phyloP scores from a whole-genome alignment of 192 early-diverging fungal species.

The Backusella tuberculispora region DNA sequence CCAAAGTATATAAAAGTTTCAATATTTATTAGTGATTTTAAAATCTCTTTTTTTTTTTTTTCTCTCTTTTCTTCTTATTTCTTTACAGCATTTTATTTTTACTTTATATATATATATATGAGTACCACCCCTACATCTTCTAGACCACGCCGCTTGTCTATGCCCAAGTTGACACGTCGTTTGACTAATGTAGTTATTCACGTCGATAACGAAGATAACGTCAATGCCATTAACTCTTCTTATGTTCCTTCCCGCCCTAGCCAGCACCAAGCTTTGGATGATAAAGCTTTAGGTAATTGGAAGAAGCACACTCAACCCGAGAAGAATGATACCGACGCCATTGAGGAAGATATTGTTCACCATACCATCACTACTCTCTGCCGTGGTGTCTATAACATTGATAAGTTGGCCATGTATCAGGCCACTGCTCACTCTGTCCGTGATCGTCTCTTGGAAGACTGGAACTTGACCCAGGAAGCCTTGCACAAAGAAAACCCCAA shows the following conservation, averaged over 20 bases:
- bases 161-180: constrained; percentile 25
- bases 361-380: constrained; percentile 92
- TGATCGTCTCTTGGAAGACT: constrained; percentile 89
- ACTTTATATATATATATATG: background rate
- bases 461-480: constrained; percentile 93
- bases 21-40: background rate
- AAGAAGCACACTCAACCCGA: background rate
- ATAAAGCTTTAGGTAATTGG: background rate
- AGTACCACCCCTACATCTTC: background rate
- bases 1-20: background rate
- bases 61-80: background rate
- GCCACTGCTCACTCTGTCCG: constrained; percentile 90
- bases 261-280: background rate
- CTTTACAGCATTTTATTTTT: background rate
- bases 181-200: constrained; percentile 19
- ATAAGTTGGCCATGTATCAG: constrained; percentile 92
- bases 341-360: constrained; percentile 86
- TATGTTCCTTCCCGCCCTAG: background rate
- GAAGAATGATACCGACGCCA: constrained; percentile 58
- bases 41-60: background rate
- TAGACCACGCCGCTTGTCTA: constrained; percentile 12
- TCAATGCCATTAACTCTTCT: background rate
- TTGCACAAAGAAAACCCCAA: constrained; percentile 73
- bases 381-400: constrained; percentile 87
- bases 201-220: constrained; percentile 5